Evolutionary conservation across 148 eudicot genomes (phyloP).

Genomic region (Persicaria maculosa): DNA sequence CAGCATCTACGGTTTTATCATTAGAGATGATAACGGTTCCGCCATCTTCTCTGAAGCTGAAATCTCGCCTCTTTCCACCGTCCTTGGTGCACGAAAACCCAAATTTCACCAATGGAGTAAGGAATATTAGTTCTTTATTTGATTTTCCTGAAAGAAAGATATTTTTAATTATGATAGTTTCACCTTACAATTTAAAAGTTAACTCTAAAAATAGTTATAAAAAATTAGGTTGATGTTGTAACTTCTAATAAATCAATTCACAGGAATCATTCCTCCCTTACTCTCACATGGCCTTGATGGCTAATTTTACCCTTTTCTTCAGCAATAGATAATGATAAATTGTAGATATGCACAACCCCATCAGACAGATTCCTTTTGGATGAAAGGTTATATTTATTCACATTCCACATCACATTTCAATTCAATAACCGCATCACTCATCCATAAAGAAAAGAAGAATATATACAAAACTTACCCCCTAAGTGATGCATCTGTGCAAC

Average conservation of each 20-base stretch:
- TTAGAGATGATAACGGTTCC: no score
- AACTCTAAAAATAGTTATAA: neutral
- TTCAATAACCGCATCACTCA: neutral
- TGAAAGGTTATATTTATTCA: neutral
- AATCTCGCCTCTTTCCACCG: no score
- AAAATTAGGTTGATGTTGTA: neutral
- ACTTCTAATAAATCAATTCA: neutral
- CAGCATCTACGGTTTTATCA: no score
- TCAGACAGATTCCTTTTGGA: slow-evolving; percentile 6
- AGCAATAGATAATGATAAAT: neutral
- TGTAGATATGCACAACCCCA: neutral
- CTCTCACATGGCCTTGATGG: slow-evolving; percentile 2
- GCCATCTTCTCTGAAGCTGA: no score
- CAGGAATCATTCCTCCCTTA: neutral
- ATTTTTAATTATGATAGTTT: no score
- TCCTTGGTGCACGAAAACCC: no score
- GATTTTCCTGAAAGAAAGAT: no score
- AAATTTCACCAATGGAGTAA: no score
- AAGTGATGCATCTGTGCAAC: neutral
- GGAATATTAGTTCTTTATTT: no score
- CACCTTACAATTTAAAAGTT: neutral
- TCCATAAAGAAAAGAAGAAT: neutral
- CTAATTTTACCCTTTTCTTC: neutral
- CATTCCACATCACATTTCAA: slow-evolving; percentile 1
- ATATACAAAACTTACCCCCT: neutral